Conservation (phyloP, 2,329 filamentous ascomycete species). For the Keithomyces neogunnii region DNA sequence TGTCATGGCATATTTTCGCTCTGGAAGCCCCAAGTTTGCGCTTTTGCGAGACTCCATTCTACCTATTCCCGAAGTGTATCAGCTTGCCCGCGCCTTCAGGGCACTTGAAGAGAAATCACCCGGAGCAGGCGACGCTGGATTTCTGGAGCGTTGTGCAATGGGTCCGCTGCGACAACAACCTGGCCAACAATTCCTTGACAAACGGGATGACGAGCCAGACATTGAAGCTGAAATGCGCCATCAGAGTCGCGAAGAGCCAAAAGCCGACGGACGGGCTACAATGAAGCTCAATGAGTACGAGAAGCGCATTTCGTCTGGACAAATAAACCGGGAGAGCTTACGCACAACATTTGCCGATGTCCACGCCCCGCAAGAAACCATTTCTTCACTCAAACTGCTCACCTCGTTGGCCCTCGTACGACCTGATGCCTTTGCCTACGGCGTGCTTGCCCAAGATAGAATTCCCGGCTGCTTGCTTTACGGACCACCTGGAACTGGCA, state of each 20-base stretch:
- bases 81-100: constrained; percentile 25
- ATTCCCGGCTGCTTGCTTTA: constrained; percentile 86
- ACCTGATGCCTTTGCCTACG: constrained; percentile 93
- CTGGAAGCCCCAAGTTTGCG: constrained; percentile 16
- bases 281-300: constrained; percentile 65
- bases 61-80: constrained; percentile 30
- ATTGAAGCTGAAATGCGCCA: constrained; percentile 18
- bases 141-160: constrained; percentile 23
- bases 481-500: constrained; percentile 75
- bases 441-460: constrained; percentile 81
- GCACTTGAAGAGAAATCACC: constrained; percentile 14
- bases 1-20: constrained; percentile 18
- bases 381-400: constrained; percentile 79
- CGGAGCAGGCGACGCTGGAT: constrained; percentile 14
- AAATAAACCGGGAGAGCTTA: constrained; percentile 75
- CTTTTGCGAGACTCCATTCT: constrained; percentile 27
- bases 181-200: constrained; percentile 22
- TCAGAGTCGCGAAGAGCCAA: constrained; percentile 19
- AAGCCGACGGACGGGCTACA: constrained; percentile 14
- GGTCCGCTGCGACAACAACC: constrained; percentile 22
- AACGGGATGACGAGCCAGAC: constrained; percentile 17
- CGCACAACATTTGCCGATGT: constrained; percentile 83
- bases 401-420: constrained; percentile 80
- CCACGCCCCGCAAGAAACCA: constrained; percentile 71
- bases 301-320: constrained; percentile 70